These are phyloP conservation scores for Fusarium solani-melongenae DNA, from an alignment of 2,329 filamentous ascomycete genomes.

Conservation along the genomic window DNA sequence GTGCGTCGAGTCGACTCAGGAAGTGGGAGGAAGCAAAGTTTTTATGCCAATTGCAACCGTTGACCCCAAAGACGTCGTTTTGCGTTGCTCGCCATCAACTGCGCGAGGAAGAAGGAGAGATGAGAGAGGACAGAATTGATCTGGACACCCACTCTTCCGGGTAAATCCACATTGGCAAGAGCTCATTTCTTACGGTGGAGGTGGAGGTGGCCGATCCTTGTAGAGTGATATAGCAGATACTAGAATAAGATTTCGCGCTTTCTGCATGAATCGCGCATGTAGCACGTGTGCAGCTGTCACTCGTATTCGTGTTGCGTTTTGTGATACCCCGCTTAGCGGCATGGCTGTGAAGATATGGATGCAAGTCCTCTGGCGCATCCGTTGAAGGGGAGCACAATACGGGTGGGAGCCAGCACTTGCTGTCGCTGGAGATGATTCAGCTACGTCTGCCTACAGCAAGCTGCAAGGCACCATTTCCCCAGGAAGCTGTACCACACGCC, in stretches of 20 bases:
- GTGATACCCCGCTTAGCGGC: neutral
- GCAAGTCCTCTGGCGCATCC: neutral
- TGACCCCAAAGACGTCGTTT: conserved; percentile 35
- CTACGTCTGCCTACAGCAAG: neutral
- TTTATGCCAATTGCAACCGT: conserved; percentile 35
- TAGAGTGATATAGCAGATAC: conserved; percentile 24
- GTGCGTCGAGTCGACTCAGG: conserved; percentile 25
- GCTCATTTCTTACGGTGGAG: conserved; percentile 41
- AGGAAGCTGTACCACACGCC: neutral
- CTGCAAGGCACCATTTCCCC: neutral
- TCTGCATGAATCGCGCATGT: conserved; percentile 1
- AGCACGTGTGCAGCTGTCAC: neutral
- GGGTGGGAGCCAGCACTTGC: neutral
- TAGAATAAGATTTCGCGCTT: conserved; percentile 19
- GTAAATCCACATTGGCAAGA: conserved; percentile 44
- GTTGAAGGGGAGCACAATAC: neutral
- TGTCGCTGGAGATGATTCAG: neutral
- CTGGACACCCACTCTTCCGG: conserved; percentile 39
- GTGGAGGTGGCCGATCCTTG: conserved; percentile 36
- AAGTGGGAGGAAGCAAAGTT: conserved; percentile 30
- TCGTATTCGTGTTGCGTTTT: neutral
- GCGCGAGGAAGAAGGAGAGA: conserved; percentile 26
- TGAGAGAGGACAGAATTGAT: conserved; percentile 34
- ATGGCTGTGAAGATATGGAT: neutral
- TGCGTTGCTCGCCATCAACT: conserved; percentile 31